Base-by-base conservation (phyloP, 2,329 filamentous ascomycete species). In the Chlorencoelia australis region DNA sequence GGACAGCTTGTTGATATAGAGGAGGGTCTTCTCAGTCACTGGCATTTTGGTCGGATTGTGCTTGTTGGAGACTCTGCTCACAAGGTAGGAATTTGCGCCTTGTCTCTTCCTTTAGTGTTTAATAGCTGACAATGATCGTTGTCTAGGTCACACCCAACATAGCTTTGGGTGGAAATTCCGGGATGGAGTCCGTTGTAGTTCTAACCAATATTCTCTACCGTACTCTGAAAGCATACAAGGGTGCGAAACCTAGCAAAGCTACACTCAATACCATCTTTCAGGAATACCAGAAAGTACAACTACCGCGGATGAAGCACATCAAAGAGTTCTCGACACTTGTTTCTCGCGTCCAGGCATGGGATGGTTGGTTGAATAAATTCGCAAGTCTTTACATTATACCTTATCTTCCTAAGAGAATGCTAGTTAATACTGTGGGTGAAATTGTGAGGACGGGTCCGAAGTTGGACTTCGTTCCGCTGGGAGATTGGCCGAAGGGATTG, bases 1-100 rank as follows among this genome's bases (percentile, higher is more conserved):
- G 11, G 14, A 2, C 8, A 31, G 14, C 4, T 37, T 25, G 29
- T 37, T n/a, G 16, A 31, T n/a, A 7, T 37, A 7, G 35, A 37
- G 19, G 35, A 37, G 16, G 27, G 27, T 3, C 7, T 37, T 13
- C 16, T 37, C 13, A 14, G 25, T 1, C 35, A 37, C 19, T 24
- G 17, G 35, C 20, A 30, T 19, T 32, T 25, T 11, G 35, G 35
- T 8, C 10, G 35, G 7, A 37, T 31, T 11, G 35, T 37, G 3
- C 19, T 37, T 10, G 26, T 15, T 9, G 35, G 35, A 11, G 35
- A 37, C 24, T 24, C 35, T 5, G 35, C 21, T 15, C 35, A 37
- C 17, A 37, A 37, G 21, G 21, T 24, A 24, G n/a, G n/a, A n/a
- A n/a, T n/a, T n/a, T n/a, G n/a, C n/a, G n/a, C n/a, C n/a, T n/a